These are phyloP conservation scores for Yueomyces sp. DNA, from an alignment of 805 yeast genomes.

Conservation along the genomic window DNA sequence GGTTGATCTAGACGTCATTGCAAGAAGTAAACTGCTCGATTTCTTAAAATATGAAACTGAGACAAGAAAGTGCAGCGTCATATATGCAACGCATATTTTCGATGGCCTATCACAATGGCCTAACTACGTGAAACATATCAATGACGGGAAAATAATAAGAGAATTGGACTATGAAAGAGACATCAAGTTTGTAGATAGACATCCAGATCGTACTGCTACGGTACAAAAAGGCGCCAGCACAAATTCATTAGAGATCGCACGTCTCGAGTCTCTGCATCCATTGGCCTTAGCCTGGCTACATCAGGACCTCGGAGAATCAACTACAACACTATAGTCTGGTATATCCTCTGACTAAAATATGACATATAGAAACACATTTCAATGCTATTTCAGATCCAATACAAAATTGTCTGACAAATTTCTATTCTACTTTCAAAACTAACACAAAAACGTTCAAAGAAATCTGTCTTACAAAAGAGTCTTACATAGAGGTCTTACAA, in stretches of 20 bases:
- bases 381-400: no score
- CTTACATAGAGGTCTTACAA: no score
- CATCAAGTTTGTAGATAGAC: conserved; percentile 19
- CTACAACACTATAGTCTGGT: background rate
- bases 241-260: conserved; percentile 10
- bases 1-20: conserved; percentile 89
- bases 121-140: conserved; percentile 65
- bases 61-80: conserved; percentile 56
- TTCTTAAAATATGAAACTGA: conserved; percentile 67
- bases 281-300: conserved; percentile 55
- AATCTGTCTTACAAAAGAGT: no score
- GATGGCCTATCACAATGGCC: conserved; percentile 94
- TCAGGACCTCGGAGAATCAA: background rate
- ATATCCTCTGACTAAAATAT: no score
- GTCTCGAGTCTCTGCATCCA: conserved; percentile 50
- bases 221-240: background rate
- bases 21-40: conserved; percentile 56
- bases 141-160: conserved; percentile 42
- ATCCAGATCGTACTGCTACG: conserved; percentile 11
- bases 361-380: no score
- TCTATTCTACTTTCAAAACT: no score
- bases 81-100: conserved; percentile 92
- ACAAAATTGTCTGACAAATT: no score
- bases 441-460: no score
- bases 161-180: conserved; percentile 24